Evolutionary conservation across 768 basidiomycete species (phyloP).

Genomic region (Lactarius sp.): DNA sequence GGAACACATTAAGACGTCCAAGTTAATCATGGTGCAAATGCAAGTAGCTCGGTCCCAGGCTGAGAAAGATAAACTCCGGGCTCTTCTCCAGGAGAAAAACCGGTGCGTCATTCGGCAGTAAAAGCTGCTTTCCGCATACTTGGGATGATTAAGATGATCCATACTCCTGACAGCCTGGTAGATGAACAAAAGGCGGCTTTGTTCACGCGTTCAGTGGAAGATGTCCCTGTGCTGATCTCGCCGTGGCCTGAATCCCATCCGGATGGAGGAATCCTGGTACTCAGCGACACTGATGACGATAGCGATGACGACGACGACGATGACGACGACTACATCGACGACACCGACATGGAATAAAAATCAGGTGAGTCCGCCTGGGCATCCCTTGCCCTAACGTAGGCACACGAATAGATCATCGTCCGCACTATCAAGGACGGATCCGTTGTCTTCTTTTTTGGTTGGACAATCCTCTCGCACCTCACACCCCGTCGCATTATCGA

Average conservation of each 20-base stretch:
- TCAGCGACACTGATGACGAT: slow-evolving; percentile 43
- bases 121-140: slow-evolving; percentile 4
- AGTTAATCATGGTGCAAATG: slow-evolving; percentile 44
- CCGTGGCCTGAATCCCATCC: slow-evolving; percentile 43
- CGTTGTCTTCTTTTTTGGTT: background rate
- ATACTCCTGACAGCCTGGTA: slow-evolving; percentile 32
- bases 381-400: background rate
- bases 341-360: slow-evolving; percentile 11
- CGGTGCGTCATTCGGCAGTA: slow-evolving; percentile 40
- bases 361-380: slow-evolving; percentile 14
- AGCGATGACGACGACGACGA: slow-evolving; percentile 29
- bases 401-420: background rate
- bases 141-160: slow-evolving; percentile 7
- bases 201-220: slow-evolving; percentile 4
- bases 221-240: background rate
- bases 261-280: slow-evolving; percentile 40
- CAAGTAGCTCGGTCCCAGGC: slow-evolving; percentile 39
- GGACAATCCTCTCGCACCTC: background rate
- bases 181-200: slow-evolving; percentile 31
- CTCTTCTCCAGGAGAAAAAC: slow-evolving; percentile 43
- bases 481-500: background rate
- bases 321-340: slow-evolving; percentile 35
- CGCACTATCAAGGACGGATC: background rate
- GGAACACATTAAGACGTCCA: slow-evolving; percentile 46
- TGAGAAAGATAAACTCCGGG: slow-evolving; percentile 45